Evolutionary conservation across 805 yeast species (phyloP).

Genomic region (Candida easanensis): DNA sequence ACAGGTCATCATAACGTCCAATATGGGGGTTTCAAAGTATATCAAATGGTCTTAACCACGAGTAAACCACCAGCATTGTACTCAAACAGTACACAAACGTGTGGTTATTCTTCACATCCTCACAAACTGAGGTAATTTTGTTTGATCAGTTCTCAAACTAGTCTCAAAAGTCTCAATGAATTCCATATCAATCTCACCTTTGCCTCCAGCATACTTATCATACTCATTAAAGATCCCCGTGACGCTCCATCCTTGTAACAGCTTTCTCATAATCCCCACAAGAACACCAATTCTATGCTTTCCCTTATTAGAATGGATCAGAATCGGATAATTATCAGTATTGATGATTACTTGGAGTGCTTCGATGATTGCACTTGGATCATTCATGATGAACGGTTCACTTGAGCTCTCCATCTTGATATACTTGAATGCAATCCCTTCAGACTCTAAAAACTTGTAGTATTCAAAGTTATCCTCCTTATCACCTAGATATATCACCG

Average conservation of each 20-base stretch:
- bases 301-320: constrained; percentile 93
- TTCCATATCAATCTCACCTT: constrained; percentile 88
- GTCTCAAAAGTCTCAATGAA: constrained; percentile 84
- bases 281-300: constrained; percentile 92
- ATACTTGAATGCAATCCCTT: constrained; percentile 53
- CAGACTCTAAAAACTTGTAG: constrained; percentile 58
- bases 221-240: constrained; percentile 94
- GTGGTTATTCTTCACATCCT: constrained; percentile 15
- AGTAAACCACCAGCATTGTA: too few relatives aligned
- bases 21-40: too few relatives aligned
- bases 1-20: too few relatives aligned
- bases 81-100: neutral
- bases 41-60: too few relatives aligned
- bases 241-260: constrained; percentile 89
- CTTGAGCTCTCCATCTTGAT: constrained; percentile 70
- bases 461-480: constrained; percentile 65
- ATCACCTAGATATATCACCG: constrained; percentile 84
- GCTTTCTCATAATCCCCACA: constrained; percentile 85
- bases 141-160: constrained; percentile 44
- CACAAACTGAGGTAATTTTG: constrained; percentile 63
- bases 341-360: constrained; percentile 58
- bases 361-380: constrained; percentile 52
- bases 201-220: constrained; percentile 88
- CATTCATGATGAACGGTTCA: constrained; percentile 65
- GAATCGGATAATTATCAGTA: constrained; percentile 75